Evolutionary conservation across 257 asterid genomes (phyloP).

Genomic region (Gentiana dahurica): DNA sequence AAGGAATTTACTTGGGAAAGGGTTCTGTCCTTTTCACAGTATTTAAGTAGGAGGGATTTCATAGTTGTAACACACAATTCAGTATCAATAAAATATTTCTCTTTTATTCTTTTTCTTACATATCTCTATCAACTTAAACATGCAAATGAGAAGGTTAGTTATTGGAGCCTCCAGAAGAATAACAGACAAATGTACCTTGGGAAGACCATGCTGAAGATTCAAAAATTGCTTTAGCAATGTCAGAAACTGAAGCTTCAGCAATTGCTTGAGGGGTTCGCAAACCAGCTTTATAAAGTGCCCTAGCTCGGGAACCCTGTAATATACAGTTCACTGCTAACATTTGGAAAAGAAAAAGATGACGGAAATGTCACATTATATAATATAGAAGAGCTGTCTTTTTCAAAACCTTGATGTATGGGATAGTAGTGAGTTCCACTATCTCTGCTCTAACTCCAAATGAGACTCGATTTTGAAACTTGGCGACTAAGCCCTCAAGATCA

Average conservation of each 20-base stretch:
- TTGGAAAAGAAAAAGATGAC: constrained; percentile 7
- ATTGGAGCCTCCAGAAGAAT: constrained; percentile 2
- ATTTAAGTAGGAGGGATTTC: no score
- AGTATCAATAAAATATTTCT: no score
- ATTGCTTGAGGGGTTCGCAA: constrained; percentile 90
- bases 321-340: constrained; percentile 14
- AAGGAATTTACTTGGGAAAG: no score
- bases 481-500: constrained; percentile 82
- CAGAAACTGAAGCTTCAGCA: constrained; percentile 90
- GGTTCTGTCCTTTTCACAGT: no score
- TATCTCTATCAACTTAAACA: no score
- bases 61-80: no score
- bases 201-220: constrained; percentile 80
- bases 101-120: no score
- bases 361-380: background rate
- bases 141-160: no score
- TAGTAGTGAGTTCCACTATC: constrained; percentile 89
- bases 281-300: constrained; percentile 96
- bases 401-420: constrained; percentile 84
- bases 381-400: constrained; percentile 7
- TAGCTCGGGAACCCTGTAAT: constrained; percentile 92
- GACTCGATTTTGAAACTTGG: constrained; percentile 91
- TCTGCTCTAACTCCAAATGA: constrained; percentile 99
- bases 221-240: constrained; percentile 79
- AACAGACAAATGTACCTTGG: constrained; percentile 34